Evolutionary conservation across 108 stramenopile species (phyloP), one percentile per base, ranked within the genome.

Genomic region (Skeletonema tropicum): DNA sequence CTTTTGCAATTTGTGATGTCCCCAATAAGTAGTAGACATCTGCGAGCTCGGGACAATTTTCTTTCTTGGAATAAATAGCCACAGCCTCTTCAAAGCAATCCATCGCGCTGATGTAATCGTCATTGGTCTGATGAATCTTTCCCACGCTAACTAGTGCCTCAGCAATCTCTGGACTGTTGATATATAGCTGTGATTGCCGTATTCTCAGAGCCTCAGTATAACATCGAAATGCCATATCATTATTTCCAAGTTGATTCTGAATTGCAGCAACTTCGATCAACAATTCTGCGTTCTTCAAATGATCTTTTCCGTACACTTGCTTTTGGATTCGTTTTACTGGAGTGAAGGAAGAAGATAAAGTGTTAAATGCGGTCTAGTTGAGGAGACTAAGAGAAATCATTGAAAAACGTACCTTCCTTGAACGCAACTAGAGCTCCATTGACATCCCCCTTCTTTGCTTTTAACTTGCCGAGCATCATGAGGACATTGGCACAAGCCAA

Each of bases 291-390:
- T 84, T 80, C 39, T 69, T 77, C 57, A 85, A 55, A 60, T 80
- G 63, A 68, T 87, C 61, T 60, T 57, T 71, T 3, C 76, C 80
- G 23, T 67, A 73, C 15, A 60, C 31, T 29, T 61, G 82, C 57
- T 87, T 87, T 23, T 84, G 76, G 19, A 87, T 67, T 29, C 73
- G 57, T 68, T 77, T 83, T 15, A 75, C 86, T n/a, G n/a, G n/a
- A n/a, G n/a, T n/a, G n/a, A n/a, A n/a, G n/a, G n/a, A n/a, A n/a
- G n/a, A n/a, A n/a, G n/a, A n/a, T n/a, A n/a, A n/a, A n/a, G n/a
- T n/a, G n/a, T n/a, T n/a, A n/a, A n/a, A n/a, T n/a, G n/a, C n/a
- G n/a, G n/a, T n/a, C n/a, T n/a, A n/a, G n/a, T n/a, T n/a, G n/a
- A n/a, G n/a, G n/a, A n/a, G n/a, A n/a, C n/a, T n/a, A n/a, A n/a